Evolutionary conservation across 2,329 filamentous ascomycete species (phyloP).

Genomic region (Nothophoma quercina): DNA sequence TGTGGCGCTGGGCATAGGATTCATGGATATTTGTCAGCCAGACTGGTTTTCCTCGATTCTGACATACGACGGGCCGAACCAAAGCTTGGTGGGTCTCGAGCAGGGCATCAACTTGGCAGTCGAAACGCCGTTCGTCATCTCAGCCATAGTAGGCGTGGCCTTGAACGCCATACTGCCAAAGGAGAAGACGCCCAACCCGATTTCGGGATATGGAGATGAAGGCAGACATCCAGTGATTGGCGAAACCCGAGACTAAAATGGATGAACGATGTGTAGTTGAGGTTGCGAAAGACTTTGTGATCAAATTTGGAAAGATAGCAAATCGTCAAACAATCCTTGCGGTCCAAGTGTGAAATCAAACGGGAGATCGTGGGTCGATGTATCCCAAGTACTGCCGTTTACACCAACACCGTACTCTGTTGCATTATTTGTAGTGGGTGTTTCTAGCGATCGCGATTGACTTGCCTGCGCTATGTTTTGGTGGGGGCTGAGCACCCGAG

Average conservation of each 20-base stretch:
- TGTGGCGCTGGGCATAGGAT: constrained; percentile 35
- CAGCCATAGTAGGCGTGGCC: constrained; percentile 47
- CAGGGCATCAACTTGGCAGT: constrained; percentile 53
- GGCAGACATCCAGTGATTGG: not conserved
- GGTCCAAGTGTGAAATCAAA: constrained; percentile 18
- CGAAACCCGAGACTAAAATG: not conserved
- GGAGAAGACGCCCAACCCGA: constrained; percentile 25
- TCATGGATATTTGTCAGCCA: constrained; percentile 51
- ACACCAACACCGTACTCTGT: not conserved
- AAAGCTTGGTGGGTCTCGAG: constrained; percentile 50
- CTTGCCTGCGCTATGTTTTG: not conserved
- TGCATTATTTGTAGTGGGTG: not conserved
- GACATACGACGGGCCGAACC: constrained; percentile 48
- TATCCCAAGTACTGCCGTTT: not conserved
- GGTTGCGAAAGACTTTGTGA: too few species aligned
- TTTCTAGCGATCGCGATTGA: not conserved
- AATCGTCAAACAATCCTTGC: constrained; percentile 20
- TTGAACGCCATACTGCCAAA: constrained; percentile 53
- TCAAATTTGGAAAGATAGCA: constrained; percentile 15
- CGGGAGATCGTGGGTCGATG: not conserved
- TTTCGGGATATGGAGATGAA: not conserved
- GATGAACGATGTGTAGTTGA: too few species aligned
- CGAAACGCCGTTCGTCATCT: constrained; percentile 54
- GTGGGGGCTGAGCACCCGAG: not conserved
- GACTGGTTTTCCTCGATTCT: constrained; percentile 51